phyloP scores from a whole-genome alignment of 73 alveolate species.

The Tetrahymena thermophila region DNA sequence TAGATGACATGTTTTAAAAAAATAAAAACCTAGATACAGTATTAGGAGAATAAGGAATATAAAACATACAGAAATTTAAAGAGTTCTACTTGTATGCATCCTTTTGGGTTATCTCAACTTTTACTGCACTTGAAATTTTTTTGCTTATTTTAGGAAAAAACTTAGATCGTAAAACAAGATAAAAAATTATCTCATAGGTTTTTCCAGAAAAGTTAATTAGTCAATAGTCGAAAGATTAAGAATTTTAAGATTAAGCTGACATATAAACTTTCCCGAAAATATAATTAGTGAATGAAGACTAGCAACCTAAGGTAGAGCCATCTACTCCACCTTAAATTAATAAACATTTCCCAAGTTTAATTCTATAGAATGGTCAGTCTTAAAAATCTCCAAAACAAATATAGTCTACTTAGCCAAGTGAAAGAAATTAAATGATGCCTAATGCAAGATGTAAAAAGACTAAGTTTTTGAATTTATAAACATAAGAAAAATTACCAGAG shows the following conservation, averaged over 20 bases:
- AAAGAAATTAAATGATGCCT: not conserved
- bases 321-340: too few relatives aligned
- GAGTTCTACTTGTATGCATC: not conserved
- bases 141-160: not conserved
- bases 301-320: not conserved
- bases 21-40: not conserved
- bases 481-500: too few relatives aligned
- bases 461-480: not conserved
- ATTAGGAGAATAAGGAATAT: not conserved
- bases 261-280: not conserved
- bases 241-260: not conserved
- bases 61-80: too few relatives aligned
- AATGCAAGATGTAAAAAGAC: not conserved
- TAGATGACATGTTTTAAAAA: not conserved
- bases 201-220: not conserved
- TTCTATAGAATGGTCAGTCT: too few relatives aligned
- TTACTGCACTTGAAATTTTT: not conserved
- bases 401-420: too few relatives aligned
- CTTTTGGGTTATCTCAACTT: not conserved
- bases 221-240: not conserved
- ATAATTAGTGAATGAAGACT: not conserved
- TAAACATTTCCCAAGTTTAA: too few relatives aligned
- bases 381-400: too few relatives aligned
- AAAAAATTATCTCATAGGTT: not conserved
- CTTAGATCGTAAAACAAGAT: not conserved